phyloP scores from a whole-genome alignment of 148 eudicot species.

The Camellia japonica region DNA sequence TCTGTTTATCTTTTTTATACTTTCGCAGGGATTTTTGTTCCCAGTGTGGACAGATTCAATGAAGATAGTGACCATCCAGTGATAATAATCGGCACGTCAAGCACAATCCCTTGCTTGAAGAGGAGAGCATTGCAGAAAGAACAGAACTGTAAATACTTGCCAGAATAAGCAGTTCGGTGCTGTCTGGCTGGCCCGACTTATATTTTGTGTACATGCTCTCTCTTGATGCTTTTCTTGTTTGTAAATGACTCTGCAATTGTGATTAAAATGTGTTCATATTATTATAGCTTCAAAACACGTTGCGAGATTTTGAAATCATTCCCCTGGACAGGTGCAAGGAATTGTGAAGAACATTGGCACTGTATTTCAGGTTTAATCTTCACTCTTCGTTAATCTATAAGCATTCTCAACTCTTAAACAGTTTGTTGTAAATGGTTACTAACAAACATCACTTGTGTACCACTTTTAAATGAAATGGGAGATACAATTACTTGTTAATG shows the following conservation, averaged over 20 bases:
- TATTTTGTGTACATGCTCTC: neutral
- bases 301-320: neutral
- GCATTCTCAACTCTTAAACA: neutral
- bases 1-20: conserved; percentile 12
- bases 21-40: conserved; percentile 54
- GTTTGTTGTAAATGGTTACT: neutral
- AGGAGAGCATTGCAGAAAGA: conserved; percentile 30
- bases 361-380: neutral
- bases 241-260: neutral
- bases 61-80: conserved; percentile 37
- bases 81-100: conserved; percentile 26
- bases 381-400: neutral
- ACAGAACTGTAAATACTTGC: conserved; percentile 14
- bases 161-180: neutral
- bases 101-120: conserved; percentile 44
- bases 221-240: neutral
- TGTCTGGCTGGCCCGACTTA: neutral
- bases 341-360: neutral
- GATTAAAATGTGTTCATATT: neutral
- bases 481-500: too few species aligned
- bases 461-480: too few species aligned
- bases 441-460: too few species aligned
- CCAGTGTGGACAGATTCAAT: conserved; percentile 51
- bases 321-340: neutral
- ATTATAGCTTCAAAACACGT: neutral